Base-by-base conservation (phyloP, 2,329 filamentous ascomycete species). In the Microdochium bolleyi region DNA sequence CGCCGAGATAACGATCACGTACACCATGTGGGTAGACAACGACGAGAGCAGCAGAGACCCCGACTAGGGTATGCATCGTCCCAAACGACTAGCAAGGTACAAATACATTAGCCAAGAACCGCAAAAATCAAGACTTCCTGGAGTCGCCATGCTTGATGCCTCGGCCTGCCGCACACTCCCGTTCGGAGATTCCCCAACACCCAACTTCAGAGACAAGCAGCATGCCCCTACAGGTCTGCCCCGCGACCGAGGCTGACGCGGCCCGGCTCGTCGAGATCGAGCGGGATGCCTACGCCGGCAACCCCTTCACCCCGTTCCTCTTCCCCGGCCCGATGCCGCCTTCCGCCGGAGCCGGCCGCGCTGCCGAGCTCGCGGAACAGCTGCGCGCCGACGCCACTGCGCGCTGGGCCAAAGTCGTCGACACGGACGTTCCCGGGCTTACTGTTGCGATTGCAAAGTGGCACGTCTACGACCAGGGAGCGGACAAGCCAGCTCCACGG, bases 221-320 rank as follows among this genome's bases (percentile, higher is more conserved):
- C 13, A 74, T 74, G 73, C 63, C 67, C 46, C 69, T 75, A 24
- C 56, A 67, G 58, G 57, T 73, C 14, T 58, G 64, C 9, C 59
- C 61, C 22, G 69, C 70, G 19, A 65, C 57, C 5, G 65, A 63
- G 44, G 62, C 62, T 37, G 73, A 75, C 58, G 67, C 67, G 21
- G 51, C 53, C 25, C 69, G 68, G 25, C 60, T 64, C 32, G 63
- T 64, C 19, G 60, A 66, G 49, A 70, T 75, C 46, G 72, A 75
- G 58, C 55, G 49, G 16, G 58, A 55, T 3, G 73, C 73, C 19
- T 73, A 72, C 53, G 63, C 59, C 1, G 58, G 61, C 9, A 68
- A 62, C 41, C 57, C 64, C 11, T 58, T 69, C 51, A 64, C 58
- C 49, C 16, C 50, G 2, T 57, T 69, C 19, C 62, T 76, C 1